Base-by-base conservation (phyloP, 306 rosid species). In the Cucurbita pepo region DNA sequence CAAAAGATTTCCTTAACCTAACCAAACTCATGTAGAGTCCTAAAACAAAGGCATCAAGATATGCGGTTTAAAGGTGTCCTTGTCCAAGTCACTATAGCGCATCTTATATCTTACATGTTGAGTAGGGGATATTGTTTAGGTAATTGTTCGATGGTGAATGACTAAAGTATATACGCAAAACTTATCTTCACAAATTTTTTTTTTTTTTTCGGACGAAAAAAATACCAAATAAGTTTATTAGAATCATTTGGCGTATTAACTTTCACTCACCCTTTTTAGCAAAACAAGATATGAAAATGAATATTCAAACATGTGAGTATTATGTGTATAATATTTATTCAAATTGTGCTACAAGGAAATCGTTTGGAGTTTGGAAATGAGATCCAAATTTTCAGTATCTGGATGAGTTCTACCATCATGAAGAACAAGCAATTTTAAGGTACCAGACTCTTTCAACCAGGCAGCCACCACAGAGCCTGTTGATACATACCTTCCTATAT, bases 401-500 rank as follows among this genome's bases (percentile, higher is more conserved):
- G 86, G 69, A 72, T 77, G 56, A 51, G 58, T 78, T 54, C 83
- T 79, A 75, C 77, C 86, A 81, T 94, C 97, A 25, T 83, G 85
- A 58, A 91, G 92, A 76, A 81, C 87, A 64, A 94, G 86, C 81
- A 87, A 63, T 72, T 86, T 79, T 76, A 86, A 77, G 51, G 92
- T 82, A 72, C 84, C 83, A 1, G 96, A 79, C 53, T 87, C 86
- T 80, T 74, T 87, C 77, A 90, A 71, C 96, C 98, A 94, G 40
- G 88, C 82, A 56, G 97, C 85, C 25, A 87, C 82, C 67, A 83
- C 71, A 25, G 89, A 71, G 21, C 98, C 95, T 13, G 89, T 67
- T 4, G 96, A 86, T 54, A 77, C 78, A 69, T 86, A 86, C 81
- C 98, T 88, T 66, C 98, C 97, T 40, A 89, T 37, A 51, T 94